A percentile compares a stretch with the other conserved stretches of the same genome.
These are phyloP conservation scores for Karstenula rhodostoma DNA, from an alignment of 2,329 filamentous ascomycete species.

Conservation along the genomic window DNA sequence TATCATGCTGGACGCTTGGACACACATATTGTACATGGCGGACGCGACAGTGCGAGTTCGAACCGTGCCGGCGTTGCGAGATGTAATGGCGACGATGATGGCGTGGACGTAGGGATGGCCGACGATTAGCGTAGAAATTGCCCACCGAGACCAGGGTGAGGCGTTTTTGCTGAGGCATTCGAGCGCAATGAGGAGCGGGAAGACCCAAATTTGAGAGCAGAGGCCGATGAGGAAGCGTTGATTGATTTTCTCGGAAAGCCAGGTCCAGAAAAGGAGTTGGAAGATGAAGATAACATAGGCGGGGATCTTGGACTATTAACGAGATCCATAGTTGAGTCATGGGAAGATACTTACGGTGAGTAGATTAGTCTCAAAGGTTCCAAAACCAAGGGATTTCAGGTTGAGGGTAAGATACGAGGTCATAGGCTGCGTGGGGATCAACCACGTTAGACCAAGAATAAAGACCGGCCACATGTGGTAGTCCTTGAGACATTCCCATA, in stretches of 20 bases:
- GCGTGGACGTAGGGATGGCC: slow-evolving; percentile 56
- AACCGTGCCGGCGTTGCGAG: slow-evolving; percentile 53
- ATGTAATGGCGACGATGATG: slow-evolving; percentile 54
- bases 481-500: slow-evolving; percentile 61
- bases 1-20: slow-evolving; percentile 45
- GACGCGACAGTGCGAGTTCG: slow-evolving; percentile 54
- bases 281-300: slow-evolving; percentile 58
- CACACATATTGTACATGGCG: slow-evolving; percentile 54
- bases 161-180: slow-evolving; percentile 38
- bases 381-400: slow-evolving; percentile 45
- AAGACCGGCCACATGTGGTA: slow-evolving; percentile 63
- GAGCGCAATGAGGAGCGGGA: slow-evolving; percentile 51
- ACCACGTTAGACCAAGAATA: slow-evolving; percentile 45
- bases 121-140: slow-evolving; percentile 50
- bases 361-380: slow-evolving; percentile 49
- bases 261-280: slow-evolving; percentile 60
- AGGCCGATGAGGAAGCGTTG: slow-evolving; percentile 59
- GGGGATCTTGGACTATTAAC: slow-evolving; percentile 42
- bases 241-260: slow-evolving; percentile 59
- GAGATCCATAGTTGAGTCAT: background rate
- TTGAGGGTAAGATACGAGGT: slow-evolving; percentile 48
- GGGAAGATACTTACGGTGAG: slow-evolving; percentile 36
- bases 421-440: slow-evolving; percentile 44
- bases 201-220: slow-evolving; percentile 49
- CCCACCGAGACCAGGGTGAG: slow-evolving; percentile 51